Base-by-base conservation (phyloP, 805 yeast species). In the Yarrowia sp. region DNA sequence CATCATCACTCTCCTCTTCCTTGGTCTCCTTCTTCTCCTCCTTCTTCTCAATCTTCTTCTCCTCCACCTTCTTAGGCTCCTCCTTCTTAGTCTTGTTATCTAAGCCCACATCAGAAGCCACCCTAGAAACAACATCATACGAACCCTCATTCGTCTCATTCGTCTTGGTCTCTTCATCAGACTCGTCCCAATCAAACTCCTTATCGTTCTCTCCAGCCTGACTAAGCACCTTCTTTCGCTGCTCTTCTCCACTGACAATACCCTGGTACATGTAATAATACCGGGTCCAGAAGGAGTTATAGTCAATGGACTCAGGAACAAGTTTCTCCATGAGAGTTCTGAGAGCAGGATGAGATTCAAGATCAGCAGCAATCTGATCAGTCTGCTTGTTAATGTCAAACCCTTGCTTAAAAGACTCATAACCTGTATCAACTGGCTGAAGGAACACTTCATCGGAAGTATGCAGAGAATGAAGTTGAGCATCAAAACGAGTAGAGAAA, bases 221-320 rank as follows among this genome's bases (percentile, higher is more conserved):
- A 38, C 81, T 77, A 50, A 90, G 77, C 65, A 89, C 78, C 68
- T 82, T 81, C 75, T 86, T 87, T 72, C 96, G 81, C 72, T 85
- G 81, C 70, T 78, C 77, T 70, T 91, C 96, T 69, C 83, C 86
- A 51, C 81, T 80, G 45, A 83, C 79, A 18, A 90, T 83, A 69
- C 80, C 79, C 11, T 76, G 73, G 65, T 81, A 83, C 71, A 82
- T 78, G 64, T 76, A 79, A 75, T 84, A 88, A 75, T 90, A 92
- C 38, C 86, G 80, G 50, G 78, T 76, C 98, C 98, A 92, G 74
- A 92, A 92, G 53, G 78, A 78, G 31, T 81, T 77, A 70, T 86
- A 88, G 3, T 83, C 71, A 41, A 87, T 75, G 69, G 81, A 74
- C 8, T 80, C 82, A 0, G 96, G 96, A 1, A 92, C 96, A 8